These are phyloP conservation scores for Calonectria pseudoreteaudii DNA, from an alignment of 2,329 filamentous ascomycete genomes.

Conservation along the genomic window DNA sequence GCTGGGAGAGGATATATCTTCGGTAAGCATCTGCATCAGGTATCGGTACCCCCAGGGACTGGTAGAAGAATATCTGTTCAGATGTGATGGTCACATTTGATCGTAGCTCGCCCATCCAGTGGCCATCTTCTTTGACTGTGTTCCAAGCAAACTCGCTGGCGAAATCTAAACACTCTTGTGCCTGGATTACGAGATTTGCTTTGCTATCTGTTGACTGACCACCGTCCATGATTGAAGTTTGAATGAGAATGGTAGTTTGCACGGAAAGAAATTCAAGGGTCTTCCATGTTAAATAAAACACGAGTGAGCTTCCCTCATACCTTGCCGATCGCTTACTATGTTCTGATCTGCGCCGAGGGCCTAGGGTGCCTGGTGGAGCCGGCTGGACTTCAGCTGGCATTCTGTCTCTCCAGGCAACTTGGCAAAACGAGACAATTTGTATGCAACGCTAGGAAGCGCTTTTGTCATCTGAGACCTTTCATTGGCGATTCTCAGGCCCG, in stretches of 20 bases:
- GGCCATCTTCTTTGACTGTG: neutral
- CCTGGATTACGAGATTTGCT: neutral
- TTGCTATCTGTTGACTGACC: neutral
- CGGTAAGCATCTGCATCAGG: neutral
- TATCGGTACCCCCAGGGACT: slow-evolving; percentile 6
- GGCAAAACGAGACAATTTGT: neutral
- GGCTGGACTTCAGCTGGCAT: neutral
- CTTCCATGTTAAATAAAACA: neutral
- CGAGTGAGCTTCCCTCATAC: neutral
- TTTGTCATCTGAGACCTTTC: neutral
- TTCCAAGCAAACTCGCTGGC: neutral
- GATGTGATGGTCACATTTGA: slow-evolving; percentile 21
- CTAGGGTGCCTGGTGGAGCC: neutral
- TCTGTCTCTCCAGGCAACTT: neutral
- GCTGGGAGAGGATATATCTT: slow-evolving; percentile 9
- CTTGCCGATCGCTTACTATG: neutral
- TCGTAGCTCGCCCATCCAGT: slow-evolving; percentile 19
- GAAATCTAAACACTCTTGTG: neutral
- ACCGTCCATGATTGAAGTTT: neutral
- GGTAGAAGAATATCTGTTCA: slow-evolving; percentile 20
- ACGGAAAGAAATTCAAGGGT: neutral
- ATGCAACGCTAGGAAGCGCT: neutral
- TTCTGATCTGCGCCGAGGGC: neutral
- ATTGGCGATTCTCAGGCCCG: neutral
- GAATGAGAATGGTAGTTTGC: neutral